A percentile compares a stretch with the other conserved stretches of the same genome.
Evolutionary conservation across 352 stramenopile genomes (phyloP).

Genomic region (Thalassiosira hispida): DNA sequence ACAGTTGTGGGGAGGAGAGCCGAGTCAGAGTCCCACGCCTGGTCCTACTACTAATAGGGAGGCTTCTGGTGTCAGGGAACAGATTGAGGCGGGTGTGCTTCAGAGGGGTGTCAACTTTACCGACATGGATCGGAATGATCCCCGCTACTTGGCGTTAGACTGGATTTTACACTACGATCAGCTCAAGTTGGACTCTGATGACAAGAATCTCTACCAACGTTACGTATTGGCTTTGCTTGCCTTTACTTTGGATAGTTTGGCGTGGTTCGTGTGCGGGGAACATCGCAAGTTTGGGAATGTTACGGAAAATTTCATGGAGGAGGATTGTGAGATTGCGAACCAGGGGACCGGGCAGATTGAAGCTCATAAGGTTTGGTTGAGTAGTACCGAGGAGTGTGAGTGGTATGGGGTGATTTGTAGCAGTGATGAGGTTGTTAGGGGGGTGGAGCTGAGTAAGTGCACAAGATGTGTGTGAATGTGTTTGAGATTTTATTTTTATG

Average conservation of each 20-base stretch:
- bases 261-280: slow-evolving; percentile 41
- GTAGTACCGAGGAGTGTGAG: slow-evolving; percentile 54
- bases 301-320: slow-evolving; percentile 10
- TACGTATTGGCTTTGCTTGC: slow-evolving; percentile 70
- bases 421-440: slow-evolving; percentile 28
- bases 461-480: slow-evolving; percentile 1
- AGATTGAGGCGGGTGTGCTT: slow-evolving; percentile 36
- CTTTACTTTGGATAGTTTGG: slow-evolving; percentile 60
- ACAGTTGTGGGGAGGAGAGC: too few species aligned
- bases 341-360: slow-evolving; percentile 12
- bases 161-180: slow-evolving; percentile 74
- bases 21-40: too few species aligned
- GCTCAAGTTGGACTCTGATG: slow-evolving; percentile 36
- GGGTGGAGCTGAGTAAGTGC: slow-evolving; percentile 61
- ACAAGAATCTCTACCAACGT: slow-evolving; percentile 64
- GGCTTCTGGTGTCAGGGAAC: slow-evolving; percentile 37
- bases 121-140: slow-evolving; percentile 39
- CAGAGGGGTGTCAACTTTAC: slow-evolving; percentile 39
- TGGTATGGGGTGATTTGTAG: slow-evolving; percentile 68
- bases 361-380: slow-evolving; percentile 56
- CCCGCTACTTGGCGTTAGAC: slow-evolving; percentile 36
- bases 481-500: neutral
- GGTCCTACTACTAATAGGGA: neutral
- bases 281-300: slow-evolving; percentile 39
- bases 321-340: slow-evolving; percentile 24